phyloP scores from a whole-genome alignment of 2,329 filamentous ascomycete species.

The Colletotrichum simmondsii region DNA sequence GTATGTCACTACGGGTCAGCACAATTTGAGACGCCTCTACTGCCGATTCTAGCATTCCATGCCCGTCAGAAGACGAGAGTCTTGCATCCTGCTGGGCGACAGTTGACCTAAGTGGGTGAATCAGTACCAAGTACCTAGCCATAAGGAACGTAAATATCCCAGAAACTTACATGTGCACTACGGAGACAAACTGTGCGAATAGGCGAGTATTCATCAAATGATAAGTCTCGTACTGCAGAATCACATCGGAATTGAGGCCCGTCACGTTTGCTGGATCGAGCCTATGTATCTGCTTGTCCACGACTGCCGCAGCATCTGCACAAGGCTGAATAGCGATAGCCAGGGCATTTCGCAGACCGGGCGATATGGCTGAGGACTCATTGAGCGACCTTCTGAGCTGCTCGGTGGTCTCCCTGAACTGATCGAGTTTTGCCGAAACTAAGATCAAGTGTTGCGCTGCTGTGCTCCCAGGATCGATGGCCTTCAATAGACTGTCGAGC shows the following conservation, averaged over 20 bases:
- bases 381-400: constrained; percentile 42
- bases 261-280: constrained; percentile 40
- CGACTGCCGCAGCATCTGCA: constrained; percentile 40
- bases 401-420: constrained; percentile 39
- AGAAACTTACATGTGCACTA: constrained; percentile 26
- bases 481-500: constrained; percentile 41
- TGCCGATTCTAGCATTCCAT: constrained; percentile 20
- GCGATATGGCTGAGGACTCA: constrained; percentile 41
- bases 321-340: constrained; percentile 42
- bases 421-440: constrained; percentile 39
- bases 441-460: constrained; percentile 36
- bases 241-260: constrained; percentile 39
- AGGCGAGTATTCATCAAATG: constrained; percentile 40
- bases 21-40: constrained; percentile 27
- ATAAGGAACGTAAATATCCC: too few species aligned
- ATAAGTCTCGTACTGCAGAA: constrained; percentile 39
- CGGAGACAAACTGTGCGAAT: constrained; percentile 32
- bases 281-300: constrained; percentile 48
- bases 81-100: constrained; percentile 16
- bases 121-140: neutral
- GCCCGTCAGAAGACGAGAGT: constrained; percentile 23
- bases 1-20: constrained; percentile 7
- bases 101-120: constrained; percentile 9
- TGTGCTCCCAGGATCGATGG: constrained; percentile 28
- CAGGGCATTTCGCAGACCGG: constrained; percentile 42